These are phyloP conservation scores for Plectosphaerella plurivora DNA, from an alignment of 2,329 filamentous ascomycete genomes.

Conservation along the genomic window DNA sequence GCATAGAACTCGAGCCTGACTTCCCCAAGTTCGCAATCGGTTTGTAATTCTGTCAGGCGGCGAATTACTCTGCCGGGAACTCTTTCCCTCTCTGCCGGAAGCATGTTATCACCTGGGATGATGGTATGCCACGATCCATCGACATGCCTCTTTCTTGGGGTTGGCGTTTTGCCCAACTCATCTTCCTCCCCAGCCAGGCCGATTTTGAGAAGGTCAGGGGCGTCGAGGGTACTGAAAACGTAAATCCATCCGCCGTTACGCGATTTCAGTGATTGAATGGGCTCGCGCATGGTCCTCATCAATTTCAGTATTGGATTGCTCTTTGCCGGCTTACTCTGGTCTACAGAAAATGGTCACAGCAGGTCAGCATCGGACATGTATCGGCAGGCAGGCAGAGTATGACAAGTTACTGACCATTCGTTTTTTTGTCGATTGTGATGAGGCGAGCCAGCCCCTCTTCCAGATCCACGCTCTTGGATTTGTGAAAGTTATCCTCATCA, in stretches of 20 bases:
- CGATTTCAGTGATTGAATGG: background rate
- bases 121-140: background rate
- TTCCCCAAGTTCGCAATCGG: background rate
- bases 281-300: background rate
- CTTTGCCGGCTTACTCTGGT: background rate
- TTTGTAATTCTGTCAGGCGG: background rate
- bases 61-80: background rate
- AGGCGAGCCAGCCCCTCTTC: too few relatives aligned
- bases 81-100: background rate
- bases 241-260: background rate
- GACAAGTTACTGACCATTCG: too few relatives aligned
- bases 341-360: too few relatives aligned
- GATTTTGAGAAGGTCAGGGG: background rate
- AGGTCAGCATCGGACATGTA: too few relatives aligned
- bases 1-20: background rate
- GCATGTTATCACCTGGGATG: background rate
- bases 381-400: too few relatives aligned
- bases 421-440: too few relatives aligned
- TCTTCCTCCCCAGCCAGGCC: background rate
- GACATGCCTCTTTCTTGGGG: background rate
- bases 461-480: too few relatives aligned
- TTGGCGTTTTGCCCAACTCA: background rate
- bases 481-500: too few relatives aligned
- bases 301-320: background rate
- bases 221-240: background rate